A percentile compares a stretch with the other conserved stretches of the same genome.
These are phyloP conservation scores for rapeseed (Brassica napus) DNA, from an alignment of 345 rosid species.

Conservation along the genomic window Da-Ae NC_063434.1:23413001-23413500, in stretches of 20 bases:
- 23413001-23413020: slow-evolving; percentile 6
- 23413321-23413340: slow-evolving; percentile 26
- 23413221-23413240: slow-evolving; percentile 26
- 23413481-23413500: slow-evolving; percentile 15
- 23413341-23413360: slow-evolving; percentile 8
- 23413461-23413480: background rate
- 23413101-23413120: slow-evolving; percentile 30
- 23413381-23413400: too few species aligned
- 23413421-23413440: background rate
- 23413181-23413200: slow-evolving; percentile 24
- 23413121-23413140: background rate
- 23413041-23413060: slow-evolving; percentile 21
- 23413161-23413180: background rate
- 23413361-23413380: slow-evolving; percentile 2
- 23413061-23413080: slow-evolving; percentile 23
- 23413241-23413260: slow-evolving; percentile 15
- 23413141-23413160: background rate
- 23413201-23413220: background rate
- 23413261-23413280: slow-evolving; percentile 10
- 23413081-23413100: slow-evolving; percentile 37
- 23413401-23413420: background rate
- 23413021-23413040: slow-evolving; percentile 37
- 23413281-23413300: slow-evolving; percentile 31
- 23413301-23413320: slow-evolving; percentile 28
- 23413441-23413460: background rate